Evolutionary conservation across 371 early-diverging fungal genomes (phyloP).

Genomic region (Mortierella sp.): DNA sequence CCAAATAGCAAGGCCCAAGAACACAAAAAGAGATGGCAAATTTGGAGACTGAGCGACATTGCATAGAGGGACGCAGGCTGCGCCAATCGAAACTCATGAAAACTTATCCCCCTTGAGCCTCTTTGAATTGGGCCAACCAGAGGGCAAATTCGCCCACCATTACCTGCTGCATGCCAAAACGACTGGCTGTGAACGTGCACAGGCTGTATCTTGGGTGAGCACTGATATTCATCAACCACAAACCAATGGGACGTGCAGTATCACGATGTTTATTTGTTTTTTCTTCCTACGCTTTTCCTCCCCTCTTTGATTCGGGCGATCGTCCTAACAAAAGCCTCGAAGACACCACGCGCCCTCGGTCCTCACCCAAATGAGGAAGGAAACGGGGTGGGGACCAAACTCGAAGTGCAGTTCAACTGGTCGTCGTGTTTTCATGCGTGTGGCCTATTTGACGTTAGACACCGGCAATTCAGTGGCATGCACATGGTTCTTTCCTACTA

Average conservation of each 20-base stretch:
- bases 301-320: not conserved
- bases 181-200: constrained; percentile 42
- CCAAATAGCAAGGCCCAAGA: too few relatives aligned
- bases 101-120: not conserved
- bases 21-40: not conserved
- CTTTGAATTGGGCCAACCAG: constrained; percentile 29
- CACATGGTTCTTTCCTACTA: too few relatives aligned
- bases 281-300: not conserved
- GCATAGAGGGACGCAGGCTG: too few relatives aligned
- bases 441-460: too few relatives aligned
- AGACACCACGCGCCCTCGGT: constrained; percentile 22
- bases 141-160: not conserved
- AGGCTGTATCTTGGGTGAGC: constrained; percentile 4
- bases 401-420: too few relatives aligned
- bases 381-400: not conserved
- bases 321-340: constrained; percentile 7
- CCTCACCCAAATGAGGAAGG: not conserved
- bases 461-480: too few relatives aligned
- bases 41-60: not conserved
- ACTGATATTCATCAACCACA: constrained; percentile 5
- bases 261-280: not conserved
- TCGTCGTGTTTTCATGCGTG: too few relatives aligned
- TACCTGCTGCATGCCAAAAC: constrained; percentile 35
- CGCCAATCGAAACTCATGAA: constrained; percentile 1
- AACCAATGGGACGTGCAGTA: not conserved